Percentiles rank a stretch among this genome's conserved stretches.
Evolutionary conservation across 768 basidiomycete species (phyloP).

Genomic region (Porpolomopsis calyptriformis): DNA sequence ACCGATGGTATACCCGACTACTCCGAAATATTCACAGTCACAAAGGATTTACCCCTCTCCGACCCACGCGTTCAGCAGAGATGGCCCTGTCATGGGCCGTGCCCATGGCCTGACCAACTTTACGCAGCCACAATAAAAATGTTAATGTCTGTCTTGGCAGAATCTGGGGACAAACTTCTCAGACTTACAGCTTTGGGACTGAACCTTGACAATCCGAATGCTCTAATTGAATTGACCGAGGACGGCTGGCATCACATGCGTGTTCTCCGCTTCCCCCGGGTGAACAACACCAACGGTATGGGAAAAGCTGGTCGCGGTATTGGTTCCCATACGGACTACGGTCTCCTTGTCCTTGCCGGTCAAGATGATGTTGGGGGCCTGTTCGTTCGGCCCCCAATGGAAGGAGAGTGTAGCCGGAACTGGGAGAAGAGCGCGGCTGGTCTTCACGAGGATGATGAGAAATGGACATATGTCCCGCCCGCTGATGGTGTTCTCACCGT

Average conservation of each 20-base stretch:
- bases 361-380: constrained; percentile 6
- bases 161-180: constrained; percentile 6
- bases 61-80: constrained; percentile 3
- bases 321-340: constrained; percentile 8
- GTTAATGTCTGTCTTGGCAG: constrained; percentile 1
- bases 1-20: constrained; percentile 7
- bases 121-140: constrained; percentile 1
- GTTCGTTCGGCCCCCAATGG: constrained; percentile 4
- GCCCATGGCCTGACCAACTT: constrained; percentile 4
- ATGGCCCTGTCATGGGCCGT: constrained; percentile 8
- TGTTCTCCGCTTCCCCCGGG: constrained; percentile 5
- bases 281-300: constrained; percentile 6
- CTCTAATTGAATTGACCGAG: constrained; percentile 1
- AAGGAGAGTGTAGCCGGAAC: constrained; percentile 3
- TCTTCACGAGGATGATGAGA: constrained; percentile 1
- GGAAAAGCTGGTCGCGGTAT: constrained; percentile 6
- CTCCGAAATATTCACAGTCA: constrained; percentile 8
- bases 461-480: constrained; percentile 7
- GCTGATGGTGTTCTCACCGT: constrained; percentile 6
- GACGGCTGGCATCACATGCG: constrained; percentile 9
- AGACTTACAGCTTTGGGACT: constrained; percentile 6
- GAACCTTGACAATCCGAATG: background rate
- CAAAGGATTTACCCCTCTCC: constrained; percentile 4
- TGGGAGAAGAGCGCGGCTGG: constrained; percentile 6
- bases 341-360: constrained; percentile 5